These are phyloP conservation scores for Plasmodium chabaudi DNA, from an alignment of 169 alveolate species.

Conservation along the genomic window DNA sequence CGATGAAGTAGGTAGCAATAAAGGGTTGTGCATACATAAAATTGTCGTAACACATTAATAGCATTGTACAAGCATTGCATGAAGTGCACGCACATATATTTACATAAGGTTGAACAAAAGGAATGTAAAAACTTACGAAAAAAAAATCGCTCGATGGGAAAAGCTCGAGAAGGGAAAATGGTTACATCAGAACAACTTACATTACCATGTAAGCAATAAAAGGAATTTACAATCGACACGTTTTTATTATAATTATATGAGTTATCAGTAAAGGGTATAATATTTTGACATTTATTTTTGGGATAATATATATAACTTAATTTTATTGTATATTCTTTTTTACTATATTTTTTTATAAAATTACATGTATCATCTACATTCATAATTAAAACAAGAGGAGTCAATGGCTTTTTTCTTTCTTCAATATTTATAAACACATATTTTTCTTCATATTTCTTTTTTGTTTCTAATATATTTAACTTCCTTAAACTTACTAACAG, in stretches of 20 bases:
- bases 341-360: slow-evolving; percentile 40
- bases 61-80: too few relatives aligned
- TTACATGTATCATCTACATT: slow-evolving; percentile 63
- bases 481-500: slow-evolving; percentile 64
- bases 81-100: too few relatives aligned
- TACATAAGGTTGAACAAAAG: too few relatives aligned
- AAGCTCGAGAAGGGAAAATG: slow-evolving; percentile 56
- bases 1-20: not conserved
- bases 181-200: slow-evolving; percentile 39
- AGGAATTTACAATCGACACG: slow-evolving; percentile 42
- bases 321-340: slow-evolving; percentile 50
- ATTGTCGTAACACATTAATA: not conserved
- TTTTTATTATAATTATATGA: slow-evolving; percentile 30
- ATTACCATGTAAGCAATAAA: slow-evolving; percentile 73
- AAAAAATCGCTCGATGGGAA: slow-evolving; percentile 67
- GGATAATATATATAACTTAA: slow-evolving; percentile 65
- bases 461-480: slow-evolving; percentile 50
- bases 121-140: slow-evolving; percentile 29
- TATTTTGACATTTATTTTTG: slow-evolving; percentile 62
- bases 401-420: slow-evolving; percentile 24
- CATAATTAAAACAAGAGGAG: slow-evolving; percentile 55
- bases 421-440: slow-evolving; percentile 58
- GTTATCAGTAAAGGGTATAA: slow-evolving; percentile 38
- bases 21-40: not conserved
- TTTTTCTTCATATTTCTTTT: slow-evolving; percentile 60